phyloP scores from a whole-genome alignment of 371 early-diverging fungal genomes.

The Mortierella sp. region DNA sequence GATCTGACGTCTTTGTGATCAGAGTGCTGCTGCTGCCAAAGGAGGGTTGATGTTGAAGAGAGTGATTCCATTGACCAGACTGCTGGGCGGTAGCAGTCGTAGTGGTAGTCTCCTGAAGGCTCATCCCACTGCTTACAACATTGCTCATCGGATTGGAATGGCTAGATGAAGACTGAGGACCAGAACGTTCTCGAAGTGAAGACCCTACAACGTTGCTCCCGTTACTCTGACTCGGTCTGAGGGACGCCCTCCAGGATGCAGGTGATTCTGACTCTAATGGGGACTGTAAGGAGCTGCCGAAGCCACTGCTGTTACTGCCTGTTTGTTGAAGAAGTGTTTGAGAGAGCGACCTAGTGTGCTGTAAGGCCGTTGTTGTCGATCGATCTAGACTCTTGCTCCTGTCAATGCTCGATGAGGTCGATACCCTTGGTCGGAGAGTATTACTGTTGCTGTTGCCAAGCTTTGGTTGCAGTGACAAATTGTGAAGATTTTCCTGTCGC shows the following conservation, averaged over 20 bases:
- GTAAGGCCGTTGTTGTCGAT: constrained; percentile 1
- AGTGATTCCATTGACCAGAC: too few relatives aligned
- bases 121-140: too few relatives aligned
- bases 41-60: background rate
- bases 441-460: background rate
- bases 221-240: constrained; percentile 33
- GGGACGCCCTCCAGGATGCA: constrained; percentile 31
- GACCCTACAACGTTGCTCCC: constrained; percentile 8
- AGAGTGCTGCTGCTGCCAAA: background rate
- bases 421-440: constrained; percentile 3
- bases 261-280: constrained; percentile 31
- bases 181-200: constrained; percentile 11
- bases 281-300: constrained; percentile 3
- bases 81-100: background rate
- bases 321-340: constrained; percentile 14
- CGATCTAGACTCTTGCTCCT: constrained; percentile 26
- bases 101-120: background rate
- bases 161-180: too few relatives aligned
- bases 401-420: constrained; percentile 2
- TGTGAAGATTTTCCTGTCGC: constrained; percentile 22
- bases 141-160: too few relatives aligned
- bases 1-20: constrained; percentile 29
- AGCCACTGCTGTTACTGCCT: too few relatives aligned
- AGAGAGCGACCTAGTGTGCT: constrained; percentile 16
- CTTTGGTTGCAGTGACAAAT: too few relatives aligned